Evolutionary conservation across 176 grass and related monocot species (phyloP).

Genomic region (Paspalum notatum): DNA sequence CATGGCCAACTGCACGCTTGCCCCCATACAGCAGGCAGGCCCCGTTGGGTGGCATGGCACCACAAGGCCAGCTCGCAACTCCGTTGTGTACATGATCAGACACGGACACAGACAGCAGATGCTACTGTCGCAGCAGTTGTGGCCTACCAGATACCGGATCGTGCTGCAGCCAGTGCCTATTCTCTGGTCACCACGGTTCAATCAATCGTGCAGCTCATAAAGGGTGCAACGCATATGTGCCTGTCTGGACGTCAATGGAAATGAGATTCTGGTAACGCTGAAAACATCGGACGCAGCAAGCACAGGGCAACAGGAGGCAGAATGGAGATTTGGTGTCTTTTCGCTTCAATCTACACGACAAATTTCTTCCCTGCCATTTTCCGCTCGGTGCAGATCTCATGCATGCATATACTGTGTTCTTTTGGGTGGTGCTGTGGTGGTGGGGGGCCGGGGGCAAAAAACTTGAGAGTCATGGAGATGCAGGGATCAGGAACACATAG

Average conservation of each 20-base stretch:
- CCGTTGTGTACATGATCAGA: constrained; percentile 4
- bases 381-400: constrained; percentile 21
- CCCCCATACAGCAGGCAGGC: background rate
- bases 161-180: constrained; percentile 14
- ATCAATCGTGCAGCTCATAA: constrained; percentile 6
- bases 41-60: background rate
- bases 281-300: background rate
- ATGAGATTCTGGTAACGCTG: background rate
- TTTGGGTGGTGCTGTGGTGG: background rate
- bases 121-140: background rate
- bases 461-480: constrained; percentile 1
- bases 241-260: constrained; percentile 14
- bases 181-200: background rate
- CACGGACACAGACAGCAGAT: constrained; percentile 27
- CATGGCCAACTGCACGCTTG: background rate
- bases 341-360: background rate
- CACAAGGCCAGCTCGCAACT: background rate
- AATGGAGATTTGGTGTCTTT: constrained; percentile 28
- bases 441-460: background rate
- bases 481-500: constrained; percentile 6
- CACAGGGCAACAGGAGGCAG: constrained; percentile 31
- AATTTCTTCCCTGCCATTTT: background rate
- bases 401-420: background rate
- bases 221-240: constrained; percentile 34
- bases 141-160: constrained; percentile 32